Base-by-base conservation (phyloP, 805 yeast genomes). In the Soucietia sequanensis region DNA sequence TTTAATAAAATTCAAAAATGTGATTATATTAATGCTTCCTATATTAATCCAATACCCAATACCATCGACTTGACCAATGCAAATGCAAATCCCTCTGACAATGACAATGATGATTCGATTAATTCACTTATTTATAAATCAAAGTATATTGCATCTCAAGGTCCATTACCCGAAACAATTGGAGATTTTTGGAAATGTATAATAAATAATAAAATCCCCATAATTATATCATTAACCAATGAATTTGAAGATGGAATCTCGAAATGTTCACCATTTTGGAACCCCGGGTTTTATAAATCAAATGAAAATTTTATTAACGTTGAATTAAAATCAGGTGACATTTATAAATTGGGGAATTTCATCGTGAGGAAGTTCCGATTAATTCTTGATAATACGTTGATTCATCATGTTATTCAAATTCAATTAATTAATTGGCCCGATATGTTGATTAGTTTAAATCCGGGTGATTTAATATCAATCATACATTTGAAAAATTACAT, bases 171-270 rank as follows among this genome's bases (percentile, higher is more conserved):
- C 2, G 72, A 72, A 24, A 91, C 98, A 0, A 71, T 81, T 17
- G 80, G 78, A 14, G 96, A 91, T 56, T 90, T 91, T 50, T 89
- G 95, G 83, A 83, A 81, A 37, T 78, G 89, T 62, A 72, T 85
- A 11, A 64, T 77, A 27, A 80, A 81, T 38, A 76, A 85, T 44
- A 57, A 69, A 13, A 74, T 80, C 9, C 81, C 84, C 5, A 55
- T 91, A 3, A 76, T 91, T 18, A 59, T 91, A 4, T 81, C 95
- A 26, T 70, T 88, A 44, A 84, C 95, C 3, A 80, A 80, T 17
- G 85, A 83, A 45, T 65, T 62, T 41, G 97, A 91, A 56, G 80
- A 82, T 46, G 81, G 84, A 2, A 72, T 84, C 24, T 84, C 78
- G 47, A 90, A 91, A 60, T 91, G 97, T 61, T 56, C 57, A 2